Conservation (phyloP, 352 stramenopile genomes). For the Pythium apleroticum region DNA sequence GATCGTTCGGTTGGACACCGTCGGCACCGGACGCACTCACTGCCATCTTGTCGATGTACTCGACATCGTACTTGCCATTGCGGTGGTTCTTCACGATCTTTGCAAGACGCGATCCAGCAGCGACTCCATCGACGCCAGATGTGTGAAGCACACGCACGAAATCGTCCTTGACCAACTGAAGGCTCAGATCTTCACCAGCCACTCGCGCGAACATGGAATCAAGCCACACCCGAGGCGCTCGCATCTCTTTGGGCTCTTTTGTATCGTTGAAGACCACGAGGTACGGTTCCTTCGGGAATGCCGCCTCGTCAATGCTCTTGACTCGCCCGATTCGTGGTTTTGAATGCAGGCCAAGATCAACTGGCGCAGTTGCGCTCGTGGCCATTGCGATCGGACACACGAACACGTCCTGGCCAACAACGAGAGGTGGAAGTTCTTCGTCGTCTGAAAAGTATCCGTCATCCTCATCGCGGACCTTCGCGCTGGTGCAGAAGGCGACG, state of each 20-base stretch:
- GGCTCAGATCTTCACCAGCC: constrained; percentile 27
- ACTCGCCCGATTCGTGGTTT: constrained; percentile 38
- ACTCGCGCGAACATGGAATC: constrained; percentile 38
- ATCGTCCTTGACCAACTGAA: constrained; percentile 46
- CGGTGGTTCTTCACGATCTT: constrained; percentile 39
- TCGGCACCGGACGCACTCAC: not conserved
- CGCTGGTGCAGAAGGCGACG: constrained; percentile 40
- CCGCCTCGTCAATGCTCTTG: constrained; percentile 25
- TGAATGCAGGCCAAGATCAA: constrained; percentile 1
- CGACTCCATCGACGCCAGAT: not conserved
- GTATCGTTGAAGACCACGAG: constrained; percentile 37
- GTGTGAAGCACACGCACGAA: constrained; percentile 35
- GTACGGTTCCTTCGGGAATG: constrained; percentile 30
- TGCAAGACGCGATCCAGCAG: constrained; percentile 22
- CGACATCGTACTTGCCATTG: constrained; percentile 54
- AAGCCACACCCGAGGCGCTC: constrained; percentile 34
- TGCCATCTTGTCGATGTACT: constrained; percentile 37
- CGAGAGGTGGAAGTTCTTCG: constrained; percentile 39
- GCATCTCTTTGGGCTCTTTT: constrained; percentile 32
- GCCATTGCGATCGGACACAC: constrained; percentile 32
- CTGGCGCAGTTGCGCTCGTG: not conserved
- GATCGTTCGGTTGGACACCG: not conserved
- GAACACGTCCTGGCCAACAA: constrained; percentile 34
- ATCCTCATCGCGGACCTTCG: constrained; percentile 39
- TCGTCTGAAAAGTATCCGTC: constrained; percentile 42